Conservation (phyloP, 331 rosid species). For the Malus hybrid region DNA sequence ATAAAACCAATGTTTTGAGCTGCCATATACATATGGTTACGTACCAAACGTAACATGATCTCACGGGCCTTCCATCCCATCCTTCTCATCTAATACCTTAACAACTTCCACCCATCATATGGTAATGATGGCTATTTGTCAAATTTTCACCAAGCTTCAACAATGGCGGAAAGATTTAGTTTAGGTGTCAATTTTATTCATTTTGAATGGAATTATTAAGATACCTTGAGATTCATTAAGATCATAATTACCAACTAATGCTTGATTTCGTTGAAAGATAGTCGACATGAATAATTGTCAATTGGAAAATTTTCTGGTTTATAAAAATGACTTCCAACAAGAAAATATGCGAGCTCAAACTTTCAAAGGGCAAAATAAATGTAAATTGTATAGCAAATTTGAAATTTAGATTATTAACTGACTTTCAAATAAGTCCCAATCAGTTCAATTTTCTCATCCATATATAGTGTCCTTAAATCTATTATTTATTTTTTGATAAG, state of each 20-base stretch:
- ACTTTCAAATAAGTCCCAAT: not conserved
- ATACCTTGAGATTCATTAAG: not conserved
- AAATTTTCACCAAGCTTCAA: not conserved
- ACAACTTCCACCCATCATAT: not conserved
- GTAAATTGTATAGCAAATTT: not conserved
- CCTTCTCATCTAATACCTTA: not conserved
- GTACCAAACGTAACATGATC: not conserved
- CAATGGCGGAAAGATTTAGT: not conserved
- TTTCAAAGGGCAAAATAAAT: no score
- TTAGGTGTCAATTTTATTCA: not conserved
- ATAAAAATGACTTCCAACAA: not conserved
- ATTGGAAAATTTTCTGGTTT: not conserved
- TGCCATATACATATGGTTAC: not conserved
- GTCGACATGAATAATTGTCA: not conserved
- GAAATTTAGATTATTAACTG: no score
- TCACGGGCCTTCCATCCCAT: conserved; percentile 6
- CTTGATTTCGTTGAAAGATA: not conserved
- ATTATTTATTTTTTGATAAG: no score
- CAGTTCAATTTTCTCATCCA: not conserved
- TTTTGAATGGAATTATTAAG: not conserved
- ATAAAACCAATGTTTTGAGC: not conserved
- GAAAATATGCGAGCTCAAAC: not conserved
- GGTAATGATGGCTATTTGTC: not conserved
- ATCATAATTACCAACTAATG: not conserved
- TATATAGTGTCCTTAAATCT: not conserved